Evolutionary conservation across 2,329 filamentous ascomycete species (phyloP), one percentile per base, ranked within the genome.

Genomic region (Curvularia hawaiiensis): DNA sequence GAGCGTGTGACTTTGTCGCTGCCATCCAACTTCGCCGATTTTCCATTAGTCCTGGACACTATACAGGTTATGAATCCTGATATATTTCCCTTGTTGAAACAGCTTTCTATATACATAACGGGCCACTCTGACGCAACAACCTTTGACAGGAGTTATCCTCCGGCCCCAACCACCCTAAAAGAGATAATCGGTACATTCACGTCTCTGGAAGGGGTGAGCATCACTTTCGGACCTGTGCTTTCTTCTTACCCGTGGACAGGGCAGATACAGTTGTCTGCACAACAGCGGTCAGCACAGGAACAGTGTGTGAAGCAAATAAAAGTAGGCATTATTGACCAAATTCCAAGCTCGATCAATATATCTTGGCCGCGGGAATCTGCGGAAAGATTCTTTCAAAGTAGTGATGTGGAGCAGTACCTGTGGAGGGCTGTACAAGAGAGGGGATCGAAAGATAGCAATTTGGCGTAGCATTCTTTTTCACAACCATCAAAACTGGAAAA

Each of bases 1-100:
- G 52, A 54, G 12, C 57, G 54, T 4, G 50, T 59, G 7, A 61
- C 51, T 9, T 46, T 71, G 7, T 62, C 55, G n/a, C 55, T 68
- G 24, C 43, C 57, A 16, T 54, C 52, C 50, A 31, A 8, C 39
- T 52, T 45, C 12, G 2, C 38, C 24, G 35, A 20, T 8, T 54
- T n/a, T 18, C 46, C 33, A 26, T 47, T n/a, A 41, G 28, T 20
- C 49, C 50, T 56, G 51, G 52, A 58, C 26, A 61, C 39, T n/a
- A 30, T 58, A 4, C 57, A 41, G 24, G 24, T 12, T 16, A 65
- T 67, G 51, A 50, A 43, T 10, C 3, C 50, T 8, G 26, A 48
- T 3, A 57, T 58, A 3, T 63, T 59, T 4, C 31, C 30, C 4
- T 57, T 52, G 9, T 57, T 69, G 24, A 58, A 57, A 14, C 52